Base-by-base conservation (phyloP, 208 protist genomes). In the Endotrypanum monterogeii region DNA sequence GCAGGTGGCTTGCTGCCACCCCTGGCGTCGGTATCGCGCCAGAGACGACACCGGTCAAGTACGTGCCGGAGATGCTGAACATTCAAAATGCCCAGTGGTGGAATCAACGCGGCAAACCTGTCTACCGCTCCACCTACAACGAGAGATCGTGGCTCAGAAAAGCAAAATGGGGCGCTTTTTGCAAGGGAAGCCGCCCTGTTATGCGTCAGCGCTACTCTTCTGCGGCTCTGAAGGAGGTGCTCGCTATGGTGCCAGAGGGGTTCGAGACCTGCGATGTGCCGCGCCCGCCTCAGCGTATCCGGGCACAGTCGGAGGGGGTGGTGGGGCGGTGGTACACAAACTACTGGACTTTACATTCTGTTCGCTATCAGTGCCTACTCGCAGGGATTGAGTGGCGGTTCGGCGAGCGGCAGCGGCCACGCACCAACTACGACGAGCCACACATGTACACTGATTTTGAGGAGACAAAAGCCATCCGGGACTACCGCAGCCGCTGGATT, bases 401-500 rank as follows among this genome's bases (percentile, higher is more conserved):
- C 56, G 93, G 93, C 6, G 90, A 95, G 76, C 89, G 93, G 8
- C 79, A 95, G 72, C 78, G 74, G 54, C 89, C 91, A 46, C 82
- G 84, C 35, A 94, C 89, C 30, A 96, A 97, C 79, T 97, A 91
- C 79, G 93, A 97, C n/a, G 93, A 97, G 68, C 91, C 91, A 25
- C 88, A 90, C 85, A 82, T 94, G 68, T 95, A 95, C 78, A 89
- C 91, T 23, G 93, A 97, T 82, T 96, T 95, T 85, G 93, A 97
- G 74, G 89, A 97, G 78, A 92, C 81, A 58, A 97, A 97, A 80
- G 87, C 86, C 6, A 72, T 95, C 48, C 85, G 91, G 32, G 93
- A 97, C 79, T 97, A 95, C 78, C 88, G 93, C 72, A 93, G 87
- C 63, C 89, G 93, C 25, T 97, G 93, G 91, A 97, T 97, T 73